Conservation (phyloP, 2,329 filamentous ascomycete genomes). For the Sporothrix inflata region DNA sequence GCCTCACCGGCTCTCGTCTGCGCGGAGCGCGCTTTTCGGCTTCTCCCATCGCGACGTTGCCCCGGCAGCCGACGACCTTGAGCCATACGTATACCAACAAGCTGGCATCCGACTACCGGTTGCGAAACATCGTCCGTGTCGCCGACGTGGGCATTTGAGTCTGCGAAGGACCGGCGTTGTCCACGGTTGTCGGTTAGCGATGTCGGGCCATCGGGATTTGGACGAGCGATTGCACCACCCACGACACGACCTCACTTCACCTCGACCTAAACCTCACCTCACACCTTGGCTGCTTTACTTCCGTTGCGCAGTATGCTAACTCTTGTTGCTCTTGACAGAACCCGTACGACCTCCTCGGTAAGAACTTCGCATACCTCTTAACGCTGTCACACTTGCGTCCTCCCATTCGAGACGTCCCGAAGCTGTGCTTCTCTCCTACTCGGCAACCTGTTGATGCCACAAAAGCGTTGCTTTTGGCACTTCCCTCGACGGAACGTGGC, state of each 20-base stretch:
- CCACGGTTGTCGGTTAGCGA: neutral
- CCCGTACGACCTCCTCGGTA: slow-evolving; percentile 98
- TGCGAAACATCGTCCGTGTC: neutral
- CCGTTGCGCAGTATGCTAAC: slow-evolving; percentile 22
- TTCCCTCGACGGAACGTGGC: neutral
- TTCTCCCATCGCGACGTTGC: slow-evolving; percentile 1
- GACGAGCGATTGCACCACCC: neutral
- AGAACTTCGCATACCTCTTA: slow-evolving; percentile 19
- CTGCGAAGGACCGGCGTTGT: neutral
- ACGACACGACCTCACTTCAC: neutral
- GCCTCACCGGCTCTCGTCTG: neutral
- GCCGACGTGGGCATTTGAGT: neutral
- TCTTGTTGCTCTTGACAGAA: slow-evolving; percentile 62
- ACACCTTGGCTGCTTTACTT: too few species aligned
- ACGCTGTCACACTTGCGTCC: neutral
- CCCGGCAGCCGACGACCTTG: neutral
- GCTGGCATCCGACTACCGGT: neutral
- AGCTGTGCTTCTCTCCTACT: neutral
- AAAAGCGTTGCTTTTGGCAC: neutral
- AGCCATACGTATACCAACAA: neutral
- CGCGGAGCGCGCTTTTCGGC: neutral
- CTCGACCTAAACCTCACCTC: neutral
- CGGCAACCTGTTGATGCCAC: neutral
- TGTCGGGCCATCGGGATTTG: neutral
- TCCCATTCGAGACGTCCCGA: neutral